Percentiles rank a stretch among this genome's conserved stretches.
These are phyloP conservation scores for Xylariaceae sp. DNA, from an alignment of 2,329 filamentous ascomycete genomes.

Conservation along the genomic window DNA sequence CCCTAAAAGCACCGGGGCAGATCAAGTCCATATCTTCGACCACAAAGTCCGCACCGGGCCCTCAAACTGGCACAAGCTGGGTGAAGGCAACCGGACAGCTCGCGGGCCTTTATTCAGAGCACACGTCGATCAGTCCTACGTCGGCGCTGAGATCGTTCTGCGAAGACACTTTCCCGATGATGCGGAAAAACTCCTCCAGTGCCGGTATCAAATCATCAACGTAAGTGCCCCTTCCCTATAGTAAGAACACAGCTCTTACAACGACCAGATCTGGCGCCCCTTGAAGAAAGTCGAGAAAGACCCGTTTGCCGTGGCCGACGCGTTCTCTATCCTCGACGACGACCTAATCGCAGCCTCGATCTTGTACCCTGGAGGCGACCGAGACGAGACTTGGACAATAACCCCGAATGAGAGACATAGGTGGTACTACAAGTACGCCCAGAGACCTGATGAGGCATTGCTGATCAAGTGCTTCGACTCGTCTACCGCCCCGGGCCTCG, in stretches of 20 bases:
- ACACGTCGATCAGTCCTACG: conserved; percentile 41
- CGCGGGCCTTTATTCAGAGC: conserved; percentile 30
- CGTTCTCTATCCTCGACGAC: conserved; percentile 35
- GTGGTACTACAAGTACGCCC: conserved; percentile 52
- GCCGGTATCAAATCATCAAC: conserved; percentile 33
- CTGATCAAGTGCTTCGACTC: conserved; percentile 60
- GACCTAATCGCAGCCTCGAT: conserved; percentile 40
- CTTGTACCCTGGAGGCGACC: conserved; percentile 31
- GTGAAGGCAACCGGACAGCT: conserved; percentile 54
- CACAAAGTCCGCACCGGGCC: conserved; percentile 63
- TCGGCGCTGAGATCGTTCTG: conserved; percentile 36
- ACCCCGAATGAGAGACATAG: conserved; percentile 37
- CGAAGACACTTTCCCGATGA: conserved; percentile 31
- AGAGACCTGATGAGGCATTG: conserved; percentile 49
- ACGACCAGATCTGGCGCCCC: conserved; percentile 43
- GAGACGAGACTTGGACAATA: conserved; percentile 40
- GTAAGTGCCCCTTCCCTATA: conserved; percentile 14
- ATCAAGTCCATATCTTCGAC: conserved; percentile 66
- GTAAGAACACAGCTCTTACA: background rate
- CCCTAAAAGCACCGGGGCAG: conserved; percentile 54
- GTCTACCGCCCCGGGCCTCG: conserved; percentile 43
- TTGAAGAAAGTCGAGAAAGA: conserved; percentile 45
- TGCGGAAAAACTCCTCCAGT: conserved; percentile 33
- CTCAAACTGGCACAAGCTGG: conserved; percentile 63
- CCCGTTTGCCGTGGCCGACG: conserved; percentile 41